Conservation (phyloP, 106 monocot genomes). For the Dendrobium huoshanense region DNA sequence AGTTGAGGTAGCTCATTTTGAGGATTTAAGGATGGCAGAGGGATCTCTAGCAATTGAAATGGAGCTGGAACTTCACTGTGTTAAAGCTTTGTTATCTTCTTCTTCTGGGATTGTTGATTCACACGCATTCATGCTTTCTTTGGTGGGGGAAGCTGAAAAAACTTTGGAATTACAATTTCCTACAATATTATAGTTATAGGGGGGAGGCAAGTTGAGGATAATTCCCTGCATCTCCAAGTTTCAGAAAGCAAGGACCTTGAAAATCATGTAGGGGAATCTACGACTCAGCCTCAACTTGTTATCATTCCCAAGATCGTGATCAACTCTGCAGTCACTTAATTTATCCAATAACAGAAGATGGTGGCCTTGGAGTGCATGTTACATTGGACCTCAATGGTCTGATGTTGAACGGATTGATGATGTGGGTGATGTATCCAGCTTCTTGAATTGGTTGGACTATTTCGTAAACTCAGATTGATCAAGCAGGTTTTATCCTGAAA, state of each 20-base stretch:
- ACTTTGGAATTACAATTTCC: slow-evolving; percentile 42
- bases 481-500: slow-evolving; percentile 67
- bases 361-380: slow-evolving; percentile 94
- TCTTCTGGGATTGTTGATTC: slow-evolving; percentile 88
- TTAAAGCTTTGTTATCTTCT: slow-evolving; percentile 74
- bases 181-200: slow-evolving; percentile 72
- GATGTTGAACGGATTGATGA: slow-evolving; percentile 90
- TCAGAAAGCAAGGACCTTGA: slow-evolving; percentile 58
- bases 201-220: slow-evolving; percentile 46
- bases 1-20: slow-evolving; percentile 2
- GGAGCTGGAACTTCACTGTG: slow-evolving; percentile 82
- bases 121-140: slow-evolving; percentile 79
- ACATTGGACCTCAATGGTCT: slow-evolving; percentile 75
- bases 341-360: slow-evolving; percentile 94
- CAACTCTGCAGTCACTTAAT: slow-evolving; percentile 76
- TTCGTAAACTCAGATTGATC: slow-evolving; percentile 59
- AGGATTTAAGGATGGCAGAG: slow-evolving; percentile 73
- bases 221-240: slow-evolving; percentile 51
- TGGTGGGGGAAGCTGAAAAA: slow-evolving; percentile 83
- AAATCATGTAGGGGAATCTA: slow-evolving; percentile 17
- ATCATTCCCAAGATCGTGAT: slow-evolving; percentile 69
- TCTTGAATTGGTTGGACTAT: slow-evolving; percentile 82
- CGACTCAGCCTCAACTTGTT: slow-evolving; percentile 49
- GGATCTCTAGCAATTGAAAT: slow-evolving; percentile 58
- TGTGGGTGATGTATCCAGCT: slow-evolving; percentile 54